Evolutionary conservation across 306 rosid species (phyloP), one percentile per base, ranked within the genome.

Genomic region (Purshia tridentata): DNA sequence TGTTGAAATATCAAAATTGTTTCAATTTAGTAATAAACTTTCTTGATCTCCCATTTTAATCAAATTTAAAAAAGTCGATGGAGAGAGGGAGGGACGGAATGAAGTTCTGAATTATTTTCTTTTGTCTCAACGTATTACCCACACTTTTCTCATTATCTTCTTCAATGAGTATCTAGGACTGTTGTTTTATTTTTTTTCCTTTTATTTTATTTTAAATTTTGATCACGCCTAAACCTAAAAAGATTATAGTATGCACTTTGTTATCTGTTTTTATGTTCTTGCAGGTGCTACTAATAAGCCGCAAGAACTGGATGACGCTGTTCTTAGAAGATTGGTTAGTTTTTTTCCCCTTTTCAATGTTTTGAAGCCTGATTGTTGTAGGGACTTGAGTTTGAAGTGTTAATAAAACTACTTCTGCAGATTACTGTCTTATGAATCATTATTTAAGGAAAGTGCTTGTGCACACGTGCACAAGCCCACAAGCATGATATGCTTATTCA

Each of bases 251-350:
- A 47, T 6, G 6, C 37, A 15, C 22, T 8, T 57, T 70, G 19
- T 54, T 56, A 46, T 64, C 64, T 64, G 57, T 53, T 79, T 70
- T 71, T 58, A 57, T 80, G 69, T 76, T 13, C 40, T 69, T 80
- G 58, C 76, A 94, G 98, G 98, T 81, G 98, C 98, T 29, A 94
- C 98, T 37, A 94, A 94, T 82, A 94, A 91, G 92, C 98, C 98
- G 1, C 97, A 91, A 79, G 98, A 94, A 78, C 79, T 94, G 81
- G 98, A 94, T 84, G 98, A 94, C 45, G 98, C 98, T 9, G 98
- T 94, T 77, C 92, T 94, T 56, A 84, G 98, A 87, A 89, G 98
- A 85, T 83, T 94, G 91, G 98, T 94, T 62, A 77, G 88, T 81
- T 12, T 40, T 7, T 66, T n/a, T 22, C 15, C 4, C 19, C 39